These are phyloP conservation scores for Nyctanthes arbortristis DNA, from an alignment of 257 asterid genomes.

Conservation along the genomic window DNA sequence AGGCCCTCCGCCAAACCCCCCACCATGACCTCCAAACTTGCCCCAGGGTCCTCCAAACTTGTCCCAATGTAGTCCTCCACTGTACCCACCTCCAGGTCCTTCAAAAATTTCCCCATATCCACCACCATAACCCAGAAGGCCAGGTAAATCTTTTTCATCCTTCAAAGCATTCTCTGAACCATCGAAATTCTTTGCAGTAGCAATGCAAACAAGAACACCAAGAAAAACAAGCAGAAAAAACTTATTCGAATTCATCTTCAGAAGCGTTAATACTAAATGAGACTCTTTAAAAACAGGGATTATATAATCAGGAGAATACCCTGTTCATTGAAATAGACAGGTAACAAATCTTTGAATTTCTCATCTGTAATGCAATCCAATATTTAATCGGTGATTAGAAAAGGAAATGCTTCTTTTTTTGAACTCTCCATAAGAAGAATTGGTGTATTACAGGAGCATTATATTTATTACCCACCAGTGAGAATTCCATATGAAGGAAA, in stretches of 20 bases:
- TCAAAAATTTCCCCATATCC: too few relatives aligned
- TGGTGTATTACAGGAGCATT: too few relatives aligned
- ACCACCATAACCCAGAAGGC: too few relatives aligned
- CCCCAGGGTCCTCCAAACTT: too few relatives aligned
- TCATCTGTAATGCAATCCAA: constrained; percentile 20
- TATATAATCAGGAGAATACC: constrained; percentile 1
- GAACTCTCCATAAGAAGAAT: constrained; percentile 17
- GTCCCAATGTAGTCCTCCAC: too few relatives aligned
- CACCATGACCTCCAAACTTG: too few relatives aligned
- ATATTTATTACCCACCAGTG: too few relatives aligned
- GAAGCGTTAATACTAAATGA: constrained; percentile 14
- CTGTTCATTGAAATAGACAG: neutral
- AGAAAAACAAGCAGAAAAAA: constrained; percentile 21
- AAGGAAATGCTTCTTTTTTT: neutral
- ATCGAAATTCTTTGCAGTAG: constrained; percentile 22
- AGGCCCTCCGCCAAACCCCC: too few relatives aligned
- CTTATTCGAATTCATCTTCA: too few relatives aligned
- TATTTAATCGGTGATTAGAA: neutral
- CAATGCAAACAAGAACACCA: constrained; percentile 27
- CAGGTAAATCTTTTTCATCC: too few relatives aligned
- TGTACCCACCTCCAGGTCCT: too few relatives aligned
- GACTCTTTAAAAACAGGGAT: neutral
- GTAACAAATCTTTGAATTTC: neutral
- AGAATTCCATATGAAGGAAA: too few relatives aligned
- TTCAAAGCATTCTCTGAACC: constrained; percentile 12